Conservation (phyloP, 352 stramenopile genomes). For the Chrysophaeum taylorii region DNA sequence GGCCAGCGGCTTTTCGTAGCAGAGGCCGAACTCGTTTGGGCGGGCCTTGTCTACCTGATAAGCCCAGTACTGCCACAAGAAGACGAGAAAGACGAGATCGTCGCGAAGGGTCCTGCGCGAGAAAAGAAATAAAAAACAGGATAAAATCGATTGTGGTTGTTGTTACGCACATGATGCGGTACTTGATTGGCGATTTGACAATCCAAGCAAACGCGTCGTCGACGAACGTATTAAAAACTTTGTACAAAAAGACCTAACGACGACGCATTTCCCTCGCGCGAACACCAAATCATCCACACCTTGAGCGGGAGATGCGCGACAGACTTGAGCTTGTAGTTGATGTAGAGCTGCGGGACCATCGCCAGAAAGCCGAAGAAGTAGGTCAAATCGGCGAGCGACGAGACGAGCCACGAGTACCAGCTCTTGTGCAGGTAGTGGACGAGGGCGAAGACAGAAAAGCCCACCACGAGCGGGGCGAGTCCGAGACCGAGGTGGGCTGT, state of each 20-base stretch:
- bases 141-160: no score
- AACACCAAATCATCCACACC: no score
- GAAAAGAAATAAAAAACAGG: no score
- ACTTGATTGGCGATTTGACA: conserved; percentile 76
- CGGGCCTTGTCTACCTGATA: conserved; percentile 73
- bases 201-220: conserved; percentile 79
- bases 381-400: conserved; percentile 65
- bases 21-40: conserved; percentile 82
- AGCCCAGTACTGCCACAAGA: conserved; percentile 75
- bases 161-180: conserved; percentile 69
- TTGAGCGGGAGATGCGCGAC: conserved; percentile 65
- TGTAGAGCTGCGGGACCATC: conserved; percentile 68
- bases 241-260: conserved; percentile 42
- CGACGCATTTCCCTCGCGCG: no score
- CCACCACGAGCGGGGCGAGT: conserved; percentile 56
- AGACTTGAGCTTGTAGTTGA: conserved; percentile 79
- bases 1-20: conserved; percentile 45
- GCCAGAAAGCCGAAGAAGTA: conserved; percentile 78
- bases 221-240: conserved; percentile 79
- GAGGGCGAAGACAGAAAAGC: conserved; percentile 62
- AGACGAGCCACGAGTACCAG: conserved; percentile 69
- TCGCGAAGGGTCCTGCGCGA: conserved; percentile 71
- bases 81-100: conserved; percentile 75
- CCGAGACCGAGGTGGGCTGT: conserved; percentile 63
- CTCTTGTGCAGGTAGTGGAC: conserved; percentile 63